These are phyloP conservation scores for Kernera saxatilis DNA, from an alignment of 345 rosid genomes.

Conservation along the genomic window DNA sequence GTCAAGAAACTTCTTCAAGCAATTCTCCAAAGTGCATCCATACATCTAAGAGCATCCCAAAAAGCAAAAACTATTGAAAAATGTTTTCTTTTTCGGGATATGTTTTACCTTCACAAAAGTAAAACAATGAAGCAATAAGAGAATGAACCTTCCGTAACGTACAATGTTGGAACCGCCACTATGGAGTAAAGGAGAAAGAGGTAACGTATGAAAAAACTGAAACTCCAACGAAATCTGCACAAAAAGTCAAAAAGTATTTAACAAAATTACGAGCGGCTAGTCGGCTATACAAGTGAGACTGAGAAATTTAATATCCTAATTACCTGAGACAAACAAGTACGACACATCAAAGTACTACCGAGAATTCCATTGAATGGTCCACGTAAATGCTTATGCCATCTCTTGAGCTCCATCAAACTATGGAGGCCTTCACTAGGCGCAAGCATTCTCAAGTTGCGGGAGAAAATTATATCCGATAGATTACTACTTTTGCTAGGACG, in stretches of 20 bases:
- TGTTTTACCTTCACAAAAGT: not conserved
- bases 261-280: not conserved
- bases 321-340: slow-evolving; percentile 70
- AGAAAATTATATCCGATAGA: slow-evolving; percentile 39
- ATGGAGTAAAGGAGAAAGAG: slow-evolving; percentile 54
- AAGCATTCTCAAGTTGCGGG: slow-evolving; percentile 48
- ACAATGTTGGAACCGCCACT: slow-evolving; percentile 59
- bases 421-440: slow-evolving; percentile 25
- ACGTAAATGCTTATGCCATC: slow-evolving; percentile 75
- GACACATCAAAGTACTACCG: slow-evolving; percentile 64
- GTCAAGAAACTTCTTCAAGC: slow-evolving; percentile 58
- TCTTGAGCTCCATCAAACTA: slow-evolving; percentile 45
- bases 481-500: slow-evolving; percentile 38
- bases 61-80: not conserved
- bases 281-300: not conserved
- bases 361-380: slow-evolving; percentile 92
- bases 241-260: not conserved
- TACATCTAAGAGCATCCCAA: slow-evolving; percentile 37
- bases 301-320: not conserved
- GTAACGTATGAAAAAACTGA: slow-evolving; percentile 79
- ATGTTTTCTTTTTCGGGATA: not conserved
- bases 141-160: slow-evolving; percentile 54
- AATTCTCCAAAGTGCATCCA: slow-evolving; percentile 59
- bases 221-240: slow-evolving; percentile 80
- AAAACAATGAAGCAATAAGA: slow-evolving; percentile 12